Evolutionary conservation across 192 early-diverging fungal species (phyloP).

Genomic region (Coemansia sp.): DNA sequence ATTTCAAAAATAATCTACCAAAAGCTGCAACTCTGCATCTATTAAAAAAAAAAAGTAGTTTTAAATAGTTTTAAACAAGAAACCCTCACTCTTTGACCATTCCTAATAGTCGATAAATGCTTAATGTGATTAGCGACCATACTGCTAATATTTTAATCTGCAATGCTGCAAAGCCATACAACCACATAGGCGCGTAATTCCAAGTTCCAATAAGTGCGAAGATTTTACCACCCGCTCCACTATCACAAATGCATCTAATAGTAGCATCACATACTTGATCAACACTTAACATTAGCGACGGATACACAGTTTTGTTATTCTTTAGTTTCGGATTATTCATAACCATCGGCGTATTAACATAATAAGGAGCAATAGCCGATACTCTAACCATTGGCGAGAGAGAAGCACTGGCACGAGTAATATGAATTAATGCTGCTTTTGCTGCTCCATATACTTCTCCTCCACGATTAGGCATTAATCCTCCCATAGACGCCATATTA

Average conservation of each 20-base stretch:
- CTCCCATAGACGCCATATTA: conserved; percentile 48
- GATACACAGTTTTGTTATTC: conserved; percentile 36
- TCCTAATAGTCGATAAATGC: background rate
- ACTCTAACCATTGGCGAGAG: conserved; percentile 35
- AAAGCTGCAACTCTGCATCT: background rate
- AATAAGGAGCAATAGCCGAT: conserved; percentile 41
- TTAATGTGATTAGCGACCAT: conserved; percentile 18
- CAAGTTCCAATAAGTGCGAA: conserved; percentile 34
- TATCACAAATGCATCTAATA: conserved; percentile 24
- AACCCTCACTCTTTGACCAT: background rate
- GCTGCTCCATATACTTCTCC: conserved; percentile 49
- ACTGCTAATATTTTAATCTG: conserved; percentile 19
- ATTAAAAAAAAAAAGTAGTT: background rate
- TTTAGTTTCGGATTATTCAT: conserved; percentile 43
- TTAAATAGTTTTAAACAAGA: background rate
- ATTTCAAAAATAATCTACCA: background rate
- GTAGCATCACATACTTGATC: conserved; percentile 34
- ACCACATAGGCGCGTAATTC: conserved; percentile 26
- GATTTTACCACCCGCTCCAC: conserved; percentile 18
- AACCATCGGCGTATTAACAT: conserved; percentile 48
- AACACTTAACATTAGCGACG: conserved; percentile 32
- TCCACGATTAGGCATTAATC: conserved; percentile 33
- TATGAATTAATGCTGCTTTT: conserved; percentile 38
- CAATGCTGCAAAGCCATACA: conserved; percentile 22
- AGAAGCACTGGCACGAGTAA: conserved; percentile 33